phyloP scores from a whole-genome alignment of 768 basidiomycete species.

The Suillus subalutaceus region DNA sequence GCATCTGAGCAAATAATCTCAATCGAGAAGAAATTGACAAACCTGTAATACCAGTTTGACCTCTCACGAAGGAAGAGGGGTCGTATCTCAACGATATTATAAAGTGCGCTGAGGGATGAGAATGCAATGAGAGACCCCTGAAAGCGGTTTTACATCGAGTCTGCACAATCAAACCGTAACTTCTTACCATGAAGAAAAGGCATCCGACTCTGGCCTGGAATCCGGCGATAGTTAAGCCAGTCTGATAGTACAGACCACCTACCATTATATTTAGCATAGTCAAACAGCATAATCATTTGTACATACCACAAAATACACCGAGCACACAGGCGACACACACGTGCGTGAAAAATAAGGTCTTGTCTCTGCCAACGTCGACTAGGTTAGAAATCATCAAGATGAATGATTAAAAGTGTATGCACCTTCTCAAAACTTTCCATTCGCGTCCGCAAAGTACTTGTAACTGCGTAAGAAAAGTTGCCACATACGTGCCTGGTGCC shows the following conservation, averaged over 20 bases:
- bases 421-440: slow-evolving; percentile 81
- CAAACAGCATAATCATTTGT: neutral
- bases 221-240: slow-evolving; percentile 80
- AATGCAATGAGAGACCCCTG: slow-evolving; percentile 92
- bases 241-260: slow-evolving; percentile 89
- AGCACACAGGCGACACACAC: slow-evolving; percentile 66
- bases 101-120: slow-evolving; percentile 86
- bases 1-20: slow-evolving; percentile 2
- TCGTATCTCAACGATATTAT: slow-evolving; percentile 83
- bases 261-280: slow-evolving; percentile 2
- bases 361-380: slow-evolving; percentile 56
- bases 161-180: neutral
- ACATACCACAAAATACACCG: slow-evolving; percentile 83
- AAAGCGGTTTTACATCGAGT: slow-evolving; percentile 12
- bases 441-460: slow-evolving; percentile 82
- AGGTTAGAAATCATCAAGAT: neutral
- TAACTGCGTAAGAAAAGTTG: slow-evolving; percentile 89
- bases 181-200: slow-evolving; percentile 83
- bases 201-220: slow-evolving; percentile 95
- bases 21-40: slow-evolving; percentile 13
- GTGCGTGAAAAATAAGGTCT: slow-evolving; percentile 82
- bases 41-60: slow-evolving; percentile 86
- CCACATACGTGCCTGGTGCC: slow-evolving; percentile 48
- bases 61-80: slow-evolving; percentile 90
- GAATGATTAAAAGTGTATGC: slow-evolving; percentile 15